Percentiles rank a stretch among this genome's conserved stretches.
These are phyloP conservation scores for Microbotryum violaceum DNA, from an alignment of 1,284 basidiomycete genomes.

Conservation along the genomic window DNA sequence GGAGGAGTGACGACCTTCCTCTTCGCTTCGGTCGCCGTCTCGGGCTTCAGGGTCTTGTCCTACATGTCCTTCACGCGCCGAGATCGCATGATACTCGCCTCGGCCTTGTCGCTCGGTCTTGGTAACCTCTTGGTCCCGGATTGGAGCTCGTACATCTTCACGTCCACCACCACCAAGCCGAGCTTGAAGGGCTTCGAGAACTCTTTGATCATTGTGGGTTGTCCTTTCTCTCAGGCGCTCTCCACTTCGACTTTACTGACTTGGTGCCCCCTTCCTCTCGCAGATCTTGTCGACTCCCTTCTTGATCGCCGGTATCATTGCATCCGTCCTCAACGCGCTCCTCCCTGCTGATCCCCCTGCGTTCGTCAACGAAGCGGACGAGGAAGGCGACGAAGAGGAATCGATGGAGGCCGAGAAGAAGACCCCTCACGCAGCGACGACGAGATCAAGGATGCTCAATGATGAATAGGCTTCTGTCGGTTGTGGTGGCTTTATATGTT, in stretches of 20 bases:
- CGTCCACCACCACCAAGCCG: slow-evolving; percentile 47
- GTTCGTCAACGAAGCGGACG: background rate
- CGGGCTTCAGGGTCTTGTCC: slow-evolving; percentile 65
- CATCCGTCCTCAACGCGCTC: slow-evolving; percentile 57
- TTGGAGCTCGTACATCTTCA: slow-evolving; percentile 40
- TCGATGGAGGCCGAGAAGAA: too few species aligned
- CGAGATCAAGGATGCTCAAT: too few species aligned
- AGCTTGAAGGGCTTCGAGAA: slow-evolving; percentile 64
- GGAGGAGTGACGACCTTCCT: slow-evolving; percentile 55
- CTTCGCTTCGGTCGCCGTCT: slow-evolving; percentile 45
- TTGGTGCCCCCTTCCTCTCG: slow-evolving; percentile 7
- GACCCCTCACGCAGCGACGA: too few species aligned
- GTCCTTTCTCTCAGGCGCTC: background rate
- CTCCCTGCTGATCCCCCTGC: slow-evolving; percentile 47
- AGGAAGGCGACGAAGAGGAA: background rate
- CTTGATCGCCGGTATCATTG: slow-evolving; percentile 58
- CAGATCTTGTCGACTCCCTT: slow-evolving; percentile 15
- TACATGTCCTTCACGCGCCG: slow-evolving; percentile 59
- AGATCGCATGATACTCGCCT: slow-evolving; percentile 58
- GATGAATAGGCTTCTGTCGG: too few species aligned
- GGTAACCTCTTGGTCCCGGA: slow-evolving; percentile 50
- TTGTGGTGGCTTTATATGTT: too few species aligned
- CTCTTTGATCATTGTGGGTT: slow-evolving; percentile 57
- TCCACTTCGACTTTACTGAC: background rate
- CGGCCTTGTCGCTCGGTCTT: slow-evolving; percentile 61